These are phyloP conservation scores for Fusarium buharicum DNA, from an alignment of 2,329 filamentous ascomycete genomes.

Conservation along the genomic window DNA sequence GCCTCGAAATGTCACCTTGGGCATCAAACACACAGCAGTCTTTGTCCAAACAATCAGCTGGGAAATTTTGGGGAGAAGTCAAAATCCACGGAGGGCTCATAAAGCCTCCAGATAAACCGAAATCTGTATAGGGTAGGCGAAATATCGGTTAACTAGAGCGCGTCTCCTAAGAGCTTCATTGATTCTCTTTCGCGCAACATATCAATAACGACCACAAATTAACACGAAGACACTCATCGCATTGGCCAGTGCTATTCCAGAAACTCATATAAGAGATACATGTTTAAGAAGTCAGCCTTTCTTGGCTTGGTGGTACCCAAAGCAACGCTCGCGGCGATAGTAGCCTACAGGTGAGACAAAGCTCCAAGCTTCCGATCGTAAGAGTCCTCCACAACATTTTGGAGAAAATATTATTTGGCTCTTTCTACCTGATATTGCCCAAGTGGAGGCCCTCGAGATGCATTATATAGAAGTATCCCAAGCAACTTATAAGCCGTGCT, in stretches of 20 bases:
- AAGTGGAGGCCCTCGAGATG: background rate
- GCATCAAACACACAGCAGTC: background rate
- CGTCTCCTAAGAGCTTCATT: constrained; percentile 7
- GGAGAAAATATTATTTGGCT: background rate
- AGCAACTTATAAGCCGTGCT: background rate
- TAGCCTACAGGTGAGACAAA: constrained; percentile 25
- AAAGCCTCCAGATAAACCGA: background rate
- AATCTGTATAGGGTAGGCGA: background rate
- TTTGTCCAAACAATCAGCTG: too few species aligned
- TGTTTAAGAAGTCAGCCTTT: background rate
- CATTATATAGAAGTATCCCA: background rate
- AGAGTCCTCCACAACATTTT: background rate
- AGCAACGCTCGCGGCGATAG: background rate
- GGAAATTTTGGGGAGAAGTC: too few species aligned
- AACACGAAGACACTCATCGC: background rate
- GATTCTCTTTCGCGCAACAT: background rate
- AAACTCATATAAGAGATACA: background rate
- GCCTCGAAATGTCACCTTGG: constrained; percentile 1
- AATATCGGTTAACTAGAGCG: background rate
- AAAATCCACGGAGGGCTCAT: too few species aligned
- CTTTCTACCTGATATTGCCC: constrained; percentile 14
- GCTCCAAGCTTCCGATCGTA: constrained; percentile 8
- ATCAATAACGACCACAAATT: background rate
- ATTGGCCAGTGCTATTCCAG: background rate
- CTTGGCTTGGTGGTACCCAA: constrained; percentile 7